Base-by-base conservation (phyloP, 2,329 filamentous ascomycete genomes). In the Penicillium sp. region DNA sequence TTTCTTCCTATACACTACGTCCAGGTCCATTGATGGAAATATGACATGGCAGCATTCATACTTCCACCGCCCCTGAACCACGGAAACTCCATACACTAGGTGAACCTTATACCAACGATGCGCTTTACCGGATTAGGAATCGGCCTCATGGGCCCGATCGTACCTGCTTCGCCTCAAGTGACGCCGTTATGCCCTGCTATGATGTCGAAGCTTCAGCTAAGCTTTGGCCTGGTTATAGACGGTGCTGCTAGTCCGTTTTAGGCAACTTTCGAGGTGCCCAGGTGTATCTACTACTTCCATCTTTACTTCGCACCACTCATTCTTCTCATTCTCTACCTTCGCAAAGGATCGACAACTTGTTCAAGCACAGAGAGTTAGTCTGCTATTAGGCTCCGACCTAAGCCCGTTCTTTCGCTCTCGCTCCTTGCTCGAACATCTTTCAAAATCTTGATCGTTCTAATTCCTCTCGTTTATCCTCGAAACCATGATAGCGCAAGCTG, bases 81-180 rank as follows among this genome's bases (percentile, higher is more conserved):
- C 4, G 13, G 13, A n/a, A 35, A 35, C 6, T 31, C 12, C 4
- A 23, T 17, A 7, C 25, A 21, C 44, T 6, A 48, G 29, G 8
- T 17, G 39, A 50, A 41, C 48, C n/a, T 19, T 51, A 29, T 29
- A 29, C 9, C 35, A 21, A 13, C 36, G 5, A 9, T 21, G 21
- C n/a, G 19, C 36, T 13, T n/a, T 42, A 23, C 49, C 49, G 6
- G 9, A 51, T 51, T 4, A 23, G 49, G 49, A 23, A 13, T 13
- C 49, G 49, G 49, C 27, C 41, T 53, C 21, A 35, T 53, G 41
- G 39, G 21, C 21, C 50, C 27, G 9, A 29, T 53, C 50, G 39
- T 19, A 21, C 39, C 50, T 53, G 21, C 50, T 53, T 36, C 29
- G n/a, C 31, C 27, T 53, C 29, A 13, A 35, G 17, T 12, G 21